phyloP scores from a whole-genome alignment of 768 basidiomycete species.

The Pleurotus salmoneostramineus region DNA sequence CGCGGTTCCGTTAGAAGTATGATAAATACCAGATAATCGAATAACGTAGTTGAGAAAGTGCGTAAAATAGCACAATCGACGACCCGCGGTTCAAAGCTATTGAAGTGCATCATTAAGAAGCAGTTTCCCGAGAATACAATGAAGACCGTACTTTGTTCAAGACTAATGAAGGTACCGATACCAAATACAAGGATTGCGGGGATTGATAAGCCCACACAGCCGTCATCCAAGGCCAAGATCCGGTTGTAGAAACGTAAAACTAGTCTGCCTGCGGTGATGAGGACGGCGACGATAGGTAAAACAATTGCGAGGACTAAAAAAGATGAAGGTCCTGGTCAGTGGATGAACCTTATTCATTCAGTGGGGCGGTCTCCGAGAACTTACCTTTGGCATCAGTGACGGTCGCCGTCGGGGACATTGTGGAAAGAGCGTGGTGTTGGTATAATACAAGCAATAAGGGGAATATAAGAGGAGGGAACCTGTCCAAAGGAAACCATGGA shows the following conservation, averaged over 20 bases:
- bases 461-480: not conserved
- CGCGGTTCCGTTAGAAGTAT: not conserved
- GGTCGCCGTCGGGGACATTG: not conserved
- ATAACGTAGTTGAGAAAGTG: slow-evolving; percentile 17
- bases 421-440: not conserved
- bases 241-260: slow-evolving; percentile 13
- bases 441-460: not conserved
- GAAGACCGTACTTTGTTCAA: slow-evolving; percentile 16
- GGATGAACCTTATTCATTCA: not conserved
- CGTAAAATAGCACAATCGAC: slow-evolving; percentile 16
- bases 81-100: slow-evolving; percentile 12
- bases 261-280: slow-evolving; percentile 17
- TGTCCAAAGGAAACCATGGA: not conserved
- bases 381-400: not conserved
- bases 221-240: slow-evolving; percentile 20
- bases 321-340: not conserved
- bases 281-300: slow-evolving; percentile 13
- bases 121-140: not conserved
- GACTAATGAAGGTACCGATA: slow-evolving; percentile 16
- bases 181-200: slow-evolving; percentile 16
- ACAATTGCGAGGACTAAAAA: slow-evolving; percentile 12
- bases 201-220: slow-evolving; percentile 16
- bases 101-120: not conserved
- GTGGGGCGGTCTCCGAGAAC: not conserved
- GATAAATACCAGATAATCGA: slow-evolving; percentile 17